phyloP scores from a whole-genome alignment of 2,329 filamentous ascomycete species.

The Amauroascus verrucosus region DNA sequence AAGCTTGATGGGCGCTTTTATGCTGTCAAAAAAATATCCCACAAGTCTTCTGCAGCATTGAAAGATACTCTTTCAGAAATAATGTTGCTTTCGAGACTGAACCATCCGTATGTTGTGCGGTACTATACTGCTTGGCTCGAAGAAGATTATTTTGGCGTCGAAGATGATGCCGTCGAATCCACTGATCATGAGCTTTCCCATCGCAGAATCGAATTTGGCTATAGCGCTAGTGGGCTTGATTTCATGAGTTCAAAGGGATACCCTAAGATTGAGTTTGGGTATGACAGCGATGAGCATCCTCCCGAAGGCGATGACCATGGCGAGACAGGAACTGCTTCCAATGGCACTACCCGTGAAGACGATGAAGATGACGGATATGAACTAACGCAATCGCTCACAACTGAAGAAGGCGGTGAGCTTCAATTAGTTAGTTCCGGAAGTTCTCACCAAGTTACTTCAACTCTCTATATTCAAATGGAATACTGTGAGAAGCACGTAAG shows the following conservation, averaged over 20 bases:
- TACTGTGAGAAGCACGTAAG: conserved; percentile 81
- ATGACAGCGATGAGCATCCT: conserved; percentile 39
- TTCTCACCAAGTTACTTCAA: conserved; percentile 52
- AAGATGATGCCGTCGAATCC: conserved; percentile 36
- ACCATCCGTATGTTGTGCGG: conserved; percentile 76
- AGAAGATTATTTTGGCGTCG: conserved; percentile 41
- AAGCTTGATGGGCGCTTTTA: conserved; percentile 90
- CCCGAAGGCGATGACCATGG: conserved; percentile 40
- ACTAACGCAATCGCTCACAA: conserved; percentile 16
- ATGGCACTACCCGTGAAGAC: conserved; percentile 21
- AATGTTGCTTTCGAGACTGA: conserved; percentile 78
- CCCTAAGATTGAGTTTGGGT: conserved; percentile 67
- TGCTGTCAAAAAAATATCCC: conserved; percentile 91
- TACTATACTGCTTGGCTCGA: conserved; percentile 97
- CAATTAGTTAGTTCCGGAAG: conserved; percentile 37
- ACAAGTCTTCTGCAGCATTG: conserved; percentile 57
- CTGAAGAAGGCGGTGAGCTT: conserved; percentile 27
- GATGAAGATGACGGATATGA: conserved; percentile 13
- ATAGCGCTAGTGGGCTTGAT: conserved; percentile 72
- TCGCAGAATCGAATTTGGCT: conserved; percentile 48
- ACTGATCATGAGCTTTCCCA: conserved; percentile 35
- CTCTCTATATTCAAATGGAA: conserved; percentile 97
- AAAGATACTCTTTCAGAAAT: conserved; percentile 68
- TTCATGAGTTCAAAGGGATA: conserved; percentile 83
- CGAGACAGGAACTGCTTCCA: conserved; percentile 26